Percentiles rank a stretch among this genome's conserved stretches.
Conservation (phyloP, 2,329 filamentous ascomycete genomes). For the Nothopassalora personata region DNA sequence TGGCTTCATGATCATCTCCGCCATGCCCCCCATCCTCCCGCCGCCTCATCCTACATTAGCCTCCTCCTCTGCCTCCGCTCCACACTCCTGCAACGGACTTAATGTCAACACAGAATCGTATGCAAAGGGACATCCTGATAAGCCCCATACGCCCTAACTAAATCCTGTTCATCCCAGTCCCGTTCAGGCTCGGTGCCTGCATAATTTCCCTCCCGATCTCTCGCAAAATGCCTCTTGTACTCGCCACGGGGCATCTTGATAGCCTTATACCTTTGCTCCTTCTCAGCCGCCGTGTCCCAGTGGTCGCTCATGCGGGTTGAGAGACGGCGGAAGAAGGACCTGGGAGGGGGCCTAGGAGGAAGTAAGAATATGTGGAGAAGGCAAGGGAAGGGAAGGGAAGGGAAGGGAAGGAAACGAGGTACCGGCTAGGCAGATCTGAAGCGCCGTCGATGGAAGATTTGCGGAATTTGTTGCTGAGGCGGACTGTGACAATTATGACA, state of each 20-base stretch:
- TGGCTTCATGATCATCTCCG: too few species aligned
- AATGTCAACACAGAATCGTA: conserved; percentile 13
- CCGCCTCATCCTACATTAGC: not conserved
- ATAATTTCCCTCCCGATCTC: conserved; percentile 25
- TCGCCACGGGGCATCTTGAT: conserved; percentile 31
- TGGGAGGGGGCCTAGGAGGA: conserved; percentile 18
- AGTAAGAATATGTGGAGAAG: not conserved
- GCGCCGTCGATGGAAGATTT: conserved; percentile 12
- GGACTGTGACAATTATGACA: conserved; percentile 27
- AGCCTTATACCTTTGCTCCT: conserved; percentile 24
- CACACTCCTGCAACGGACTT: not conserved
- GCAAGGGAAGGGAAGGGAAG: not conserved
- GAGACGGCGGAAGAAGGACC: conserved; percentile 26
- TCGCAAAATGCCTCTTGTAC: conserved; percentile 24
- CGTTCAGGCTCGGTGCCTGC: conserved; percentile 29
- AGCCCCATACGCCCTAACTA: conserved; percentile 20
- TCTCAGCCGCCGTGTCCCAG: conserved; percentile 12
- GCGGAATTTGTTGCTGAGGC: conserved; percentile 17
- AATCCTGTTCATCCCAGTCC: conserved; percentile 24
- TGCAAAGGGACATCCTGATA: conserved; percentile 24
- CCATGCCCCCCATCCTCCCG: not conserved
- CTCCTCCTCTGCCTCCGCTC: not conserved
- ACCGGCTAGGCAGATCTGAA: conserved; percentile 21
- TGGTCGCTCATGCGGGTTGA: conserved; percentile 20
- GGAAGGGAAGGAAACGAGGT: not conserved